Percentiles rank a stretch among this genome's conserved stretches.
These are phyloP conservation scores for Hamamelis virginiana DNA, from an alignment of 164 flowering plant genomes.

Conservation along the genomic window DNA sequence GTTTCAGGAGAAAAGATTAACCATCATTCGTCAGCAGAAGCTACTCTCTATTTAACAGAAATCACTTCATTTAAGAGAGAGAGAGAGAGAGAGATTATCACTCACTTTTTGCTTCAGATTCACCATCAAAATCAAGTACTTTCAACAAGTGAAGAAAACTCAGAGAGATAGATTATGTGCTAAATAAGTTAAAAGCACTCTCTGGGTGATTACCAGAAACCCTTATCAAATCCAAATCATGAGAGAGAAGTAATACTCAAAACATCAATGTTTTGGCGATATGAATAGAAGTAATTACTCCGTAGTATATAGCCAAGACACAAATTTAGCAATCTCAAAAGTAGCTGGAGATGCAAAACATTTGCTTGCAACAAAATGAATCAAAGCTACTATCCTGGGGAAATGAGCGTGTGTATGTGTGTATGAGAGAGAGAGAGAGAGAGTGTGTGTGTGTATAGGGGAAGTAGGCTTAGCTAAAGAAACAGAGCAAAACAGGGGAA, in stretches of 20 bases:
- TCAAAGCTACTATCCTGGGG: neutral
- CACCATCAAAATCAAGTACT: neutral
- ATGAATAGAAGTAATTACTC: neutral
- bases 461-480: neutral
- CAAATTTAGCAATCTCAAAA: neutral
- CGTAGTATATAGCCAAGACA: neutral
- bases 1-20: constrained; percentile 2
- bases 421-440: neutral
- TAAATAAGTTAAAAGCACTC: too few species aligned
- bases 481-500: constrained; percentile 3
- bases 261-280: neutral
- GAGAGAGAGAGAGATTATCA: neutral
- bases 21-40: neutral
- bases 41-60: neutral
- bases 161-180: too few species aligned
- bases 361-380: neutral
- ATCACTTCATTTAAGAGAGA: neutral
- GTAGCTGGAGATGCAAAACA: neutral
- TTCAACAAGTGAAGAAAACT: too few species aligned
- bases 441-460: too few species aligned
- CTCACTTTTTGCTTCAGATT: constrained; percentile 1
- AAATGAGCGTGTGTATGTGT: neutral
- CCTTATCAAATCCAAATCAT: neutral
- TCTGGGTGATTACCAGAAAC: neutral
- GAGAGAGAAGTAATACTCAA: neutral